Evolutionary conservation across 2,329 filamentous ascomycete species (phyloP).

Genomic region (Trichoderma sp.): DNA sequence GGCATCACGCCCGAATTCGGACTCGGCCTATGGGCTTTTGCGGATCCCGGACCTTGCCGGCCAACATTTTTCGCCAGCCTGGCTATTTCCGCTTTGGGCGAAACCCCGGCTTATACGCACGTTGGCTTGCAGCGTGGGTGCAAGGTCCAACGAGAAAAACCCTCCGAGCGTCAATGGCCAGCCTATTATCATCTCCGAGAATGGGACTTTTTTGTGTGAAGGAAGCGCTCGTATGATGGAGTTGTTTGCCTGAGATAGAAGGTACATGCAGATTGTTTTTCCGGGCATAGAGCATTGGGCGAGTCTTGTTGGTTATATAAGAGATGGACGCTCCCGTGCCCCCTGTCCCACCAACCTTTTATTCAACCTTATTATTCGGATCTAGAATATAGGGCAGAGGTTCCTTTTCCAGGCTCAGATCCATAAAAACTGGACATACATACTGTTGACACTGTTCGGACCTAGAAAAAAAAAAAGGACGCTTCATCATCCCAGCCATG

Average conservation of each 20-base stretch:
- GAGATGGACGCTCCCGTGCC: background rate
- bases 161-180: background rate
- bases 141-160: background rate
- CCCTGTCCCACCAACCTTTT: background rate
- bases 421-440: background rate
- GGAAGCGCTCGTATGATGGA: background rate
- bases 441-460: background rate
- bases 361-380: background rate
- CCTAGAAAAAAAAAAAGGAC: background rate
- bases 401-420: background rate
- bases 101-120: conserved; percentile 9
- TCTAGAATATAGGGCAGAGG: background rate
- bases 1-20: conserved; percentile 4
- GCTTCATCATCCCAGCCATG: background rate
- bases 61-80: background rate
- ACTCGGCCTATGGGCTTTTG: background rate
- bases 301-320: conserved; percentile 4
- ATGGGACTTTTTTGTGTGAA: background rate
- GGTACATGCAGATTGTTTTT: background rate
- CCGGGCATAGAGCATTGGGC: background rate
- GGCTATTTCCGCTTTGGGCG: conserved; percentile 28
- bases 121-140: background rate
- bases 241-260: background rate
- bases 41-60: background rate
- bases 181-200: background rate